Conservation (phyloP, 129 eudicot species). For the Kitagawia praeruptora region DNA sequence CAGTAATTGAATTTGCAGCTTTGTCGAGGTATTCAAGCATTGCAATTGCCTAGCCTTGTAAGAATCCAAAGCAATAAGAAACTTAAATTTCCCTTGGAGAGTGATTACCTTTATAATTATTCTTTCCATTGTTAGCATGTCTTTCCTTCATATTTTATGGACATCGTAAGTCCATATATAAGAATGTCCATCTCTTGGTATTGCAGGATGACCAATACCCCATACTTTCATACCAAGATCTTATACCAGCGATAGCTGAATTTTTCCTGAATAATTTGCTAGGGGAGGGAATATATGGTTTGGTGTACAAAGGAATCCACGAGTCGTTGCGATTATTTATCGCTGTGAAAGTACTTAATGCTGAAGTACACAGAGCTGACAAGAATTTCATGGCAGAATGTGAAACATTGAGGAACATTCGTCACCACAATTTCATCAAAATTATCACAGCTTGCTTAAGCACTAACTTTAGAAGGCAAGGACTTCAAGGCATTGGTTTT, state of each 20-base stretch:
- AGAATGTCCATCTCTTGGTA: not conserved
- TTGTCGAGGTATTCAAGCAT: no score
- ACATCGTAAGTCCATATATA: no score
- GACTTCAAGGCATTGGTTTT: constrained; percentile 19
- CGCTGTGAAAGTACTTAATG: constrained; percentile 19
- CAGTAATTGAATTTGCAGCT: no score
- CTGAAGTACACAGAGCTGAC: not conserved
- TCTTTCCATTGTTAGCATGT: not conserved
- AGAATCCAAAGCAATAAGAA: not conserved
- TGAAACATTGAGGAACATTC: constrained; percentile 14
- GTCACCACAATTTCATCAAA: constrained; percentile 19
- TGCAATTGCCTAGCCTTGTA: no score
- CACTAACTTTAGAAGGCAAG: not conserved
- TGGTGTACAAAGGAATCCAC: constrained; percentile 17
- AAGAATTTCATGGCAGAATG: constrained; percentile 23
- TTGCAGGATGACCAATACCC: not conserved
- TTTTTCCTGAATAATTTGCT: constrained; percentile 7
- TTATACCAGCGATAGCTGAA: constrained; percentile 7
- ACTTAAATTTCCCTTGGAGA: not conserved
- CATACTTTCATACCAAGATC: constrained; percentile 4
- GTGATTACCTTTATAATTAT: not conserved
- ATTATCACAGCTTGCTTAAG: constrained; percentile 10
- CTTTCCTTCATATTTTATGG: not conserved
- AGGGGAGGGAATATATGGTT: constrained; percentile 16
- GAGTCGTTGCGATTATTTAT: not conserved